Evolutionary conservation across 257 asterid genomes (phyloP), one percentile per base, ranked within the genome.

Genomic region (Rhazya stricta): DNA sequence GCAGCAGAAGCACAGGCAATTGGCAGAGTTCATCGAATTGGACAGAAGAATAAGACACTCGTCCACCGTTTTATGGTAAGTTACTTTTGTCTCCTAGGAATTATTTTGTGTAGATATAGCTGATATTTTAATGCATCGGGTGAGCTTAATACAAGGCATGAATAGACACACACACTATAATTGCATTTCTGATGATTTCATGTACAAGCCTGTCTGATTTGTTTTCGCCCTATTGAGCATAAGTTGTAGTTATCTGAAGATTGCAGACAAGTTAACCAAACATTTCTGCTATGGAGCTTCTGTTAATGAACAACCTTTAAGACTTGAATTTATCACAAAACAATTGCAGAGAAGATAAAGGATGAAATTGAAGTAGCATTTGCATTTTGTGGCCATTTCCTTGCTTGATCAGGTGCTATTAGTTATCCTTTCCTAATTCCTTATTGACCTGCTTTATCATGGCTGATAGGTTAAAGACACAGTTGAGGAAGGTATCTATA

Each of bases 1-100:
- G 97, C 97, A 76, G 96, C 96, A 54, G 98, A 94, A 88, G 97
- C 98, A 77, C 98, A 94, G 85, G 98, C 98, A 39, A 88, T 94
- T 61, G 94, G 98, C 79, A 89, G 98, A 87, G 98, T 92, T 67
- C 98, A 94, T 83, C 90, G 98, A 60, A 92, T 94, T 27, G 98
- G 98, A 45, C 98, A 94, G 86, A 76, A 85, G 77, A 89, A 88
- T 9, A 89, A 88, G 82, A 94, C 98, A 73, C 89, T 87, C 11
- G 97, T 94, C 69, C 98, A 94, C 76, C 98, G 98, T 69, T 94
- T 94, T 77, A 88, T 94, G 21, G 98, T 94, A 88, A 43, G 97
- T 83, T 29, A 18, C 56, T 57, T 39, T 6, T 51, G 25, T 23
- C 50, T 39, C 15, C 12, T 21, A 37, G 0, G 50, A 37, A 37